A percentile compares a stretch with the other conserved stretches of the same genome.
These are phyloP conservation scores for Heliamphora pulchella DNA, from an alignment of 179 eudicot genomes.

Conservation along the genomic window DNA sequence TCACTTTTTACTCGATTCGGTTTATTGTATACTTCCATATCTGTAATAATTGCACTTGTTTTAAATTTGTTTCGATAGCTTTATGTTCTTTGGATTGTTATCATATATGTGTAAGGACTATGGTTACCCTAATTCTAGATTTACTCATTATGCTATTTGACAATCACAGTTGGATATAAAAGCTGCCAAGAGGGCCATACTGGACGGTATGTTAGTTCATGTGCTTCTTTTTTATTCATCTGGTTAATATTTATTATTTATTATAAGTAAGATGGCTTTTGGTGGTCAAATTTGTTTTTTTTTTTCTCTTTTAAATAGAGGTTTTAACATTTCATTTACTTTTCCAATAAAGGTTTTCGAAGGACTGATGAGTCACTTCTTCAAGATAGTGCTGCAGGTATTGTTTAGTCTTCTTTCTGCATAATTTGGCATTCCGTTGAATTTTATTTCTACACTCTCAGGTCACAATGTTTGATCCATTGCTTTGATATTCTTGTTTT, in stretches of 20 bases:
- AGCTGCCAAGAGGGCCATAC: constrained; percentile 76
- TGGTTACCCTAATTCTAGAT: constrained; percentile 13
- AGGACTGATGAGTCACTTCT: constrained; percentile 68
- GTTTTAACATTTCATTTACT: constrained; percentile 5
- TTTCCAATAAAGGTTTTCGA: constrained; percentile 46
- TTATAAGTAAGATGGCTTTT: constrained; percentile 1
- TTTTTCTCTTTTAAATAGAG: constrained; percentile 1
- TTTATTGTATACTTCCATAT: neutral
- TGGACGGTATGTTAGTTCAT: constrained; percentile 47
- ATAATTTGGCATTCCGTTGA: constrained; percentile 15
- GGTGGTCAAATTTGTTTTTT: neutral
- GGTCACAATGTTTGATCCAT: neutral
- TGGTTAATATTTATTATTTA: neutral
- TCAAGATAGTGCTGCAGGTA: constrained; percentile 73
- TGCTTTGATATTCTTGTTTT: neutral
- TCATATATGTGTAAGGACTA: neutral
- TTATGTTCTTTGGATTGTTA: neutral
- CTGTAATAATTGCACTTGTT: neutral
- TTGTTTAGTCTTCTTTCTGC: constrained; percentile 18
- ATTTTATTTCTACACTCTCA: constrained; percentile 13
- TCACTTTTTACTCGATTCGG: neutral
- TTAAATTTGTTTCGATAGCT: constrained; percentile 1
- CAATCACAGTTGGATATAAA: constrained; percentile 66
- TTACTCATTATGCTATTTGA: constrained; percentile 12
- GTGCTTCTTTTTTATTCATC: neutral